Conservation (phyloP, 768 basidiomycete genomes). For the Crassisporium funariophilum region DNA sequence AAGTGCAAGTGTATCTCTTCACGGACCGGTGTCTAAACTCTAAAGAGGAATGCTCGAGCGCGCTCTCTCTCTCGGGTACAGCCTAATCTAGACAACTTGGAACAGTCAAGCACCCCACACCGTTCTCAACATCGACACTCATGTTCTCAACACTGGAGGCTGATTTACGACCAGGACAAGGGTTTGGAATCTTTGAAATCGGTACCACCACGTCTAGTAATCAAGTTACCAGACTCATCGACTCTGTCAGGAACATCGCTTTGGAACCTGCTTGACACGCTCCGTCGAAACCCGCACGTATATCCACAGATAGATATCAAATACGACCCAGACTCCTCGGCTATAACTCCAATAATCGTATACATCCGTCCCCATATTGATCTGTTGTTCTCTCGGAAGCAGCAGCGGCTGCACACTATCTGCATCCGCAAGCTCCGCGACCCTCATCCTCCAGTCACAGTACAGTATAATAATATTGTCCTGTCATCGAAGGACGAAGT, state of each 20-base stretch:
- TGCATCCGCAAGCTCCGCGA: slow-evolving; percentile 69
- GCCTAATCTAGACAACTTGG: slow-evolving; percentile 1
- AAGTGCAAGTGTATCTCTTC: too few species aligned
- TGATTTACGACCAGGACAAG: slow-evolving; percentile 74
- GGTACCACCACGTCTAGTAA: slow-evolving; percentile 38
- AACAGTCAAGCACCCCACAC: too few species aligned
- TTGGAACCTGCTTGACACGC: slow-evolving; percentile 73
- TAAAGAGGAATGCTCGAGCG: too few species aligned
- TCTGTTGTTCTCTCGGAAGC: slow-evolving; percentile 78
- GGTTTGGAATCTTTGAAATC: slow-evolving; percentile 78
- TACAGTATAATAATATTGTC: slow-evolving; percentile 66
- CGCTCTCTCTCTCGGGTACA: too few species aligned
- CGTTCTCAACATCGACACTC: too few species aligned
- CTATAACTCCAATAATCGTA: slow-evolving; percentile 72
- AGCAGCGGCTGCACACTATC: slow-evolving; percentile 81
- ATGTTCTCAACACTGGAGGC: slow-evolving; percentile 76
- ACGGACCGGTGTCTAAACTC: too few species aligned
- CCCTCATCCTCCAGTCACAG: slow-evolving; percentile 62
- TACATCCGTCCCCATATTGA: slow-evolving; percentile 83
- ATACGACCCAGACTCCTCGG: slow-evolving; percentile 72
- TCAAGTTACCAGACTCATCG: slow-evolving; percentile 8
- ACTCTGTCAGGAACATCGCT: slow-evolving; percentile 62
- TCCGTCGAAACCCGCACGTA: slow-evolving; percentile 63
- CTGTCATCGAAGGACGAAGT: slow-evolving; percentile 65
- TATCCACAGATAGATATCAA: slow-evolving; percentile 86